Percentiles rank a stretch among this genome's conserved stretches.
phyloP scores from a whole-genome alignment of 371 early-diverging fungal genomes.

The Dichotomocladium elegans region DNA sequence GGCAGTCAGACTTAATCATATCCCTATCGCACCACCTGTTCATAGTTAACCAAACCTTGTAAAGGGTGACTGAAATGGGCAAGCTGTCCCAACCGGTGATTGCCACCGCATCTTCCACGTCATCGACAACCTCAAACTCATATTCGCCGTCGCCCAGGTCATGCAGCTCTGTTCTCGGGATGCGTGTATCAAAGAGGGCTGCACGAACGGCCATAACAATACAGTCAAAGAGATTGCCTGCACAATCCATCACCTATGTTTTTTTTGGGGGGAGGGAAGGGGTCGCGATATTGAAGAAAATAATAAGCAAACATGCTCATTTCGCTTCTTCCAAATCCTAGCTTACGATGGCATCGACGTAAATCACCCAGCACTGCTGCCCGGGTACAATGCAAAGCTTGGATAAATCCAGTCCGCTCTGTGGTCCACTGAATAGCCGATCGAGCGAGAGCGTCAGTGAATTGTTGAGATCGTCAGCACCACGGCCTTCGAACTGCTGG shows the following conservation, averaged over 20 bases:
- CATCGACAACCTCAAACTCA: slow-evolving; percentile 89
- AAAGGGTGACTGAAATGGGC: slow-evolving; percentile 81
- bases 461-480: slow-evolving; percentile 80
- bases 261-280: too few species aligned
- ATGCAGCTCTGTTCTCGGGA: slow-evolving; percentile 78
- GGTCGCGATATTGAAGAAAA: not conserved
- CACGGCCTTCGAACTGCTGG: slow-evolving; percentile 76
- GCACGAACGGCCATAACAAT: slow-evolving; percentile 81
- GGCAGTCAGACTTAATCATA: not conserved
- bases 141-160: slow-evolving; percentile 69
- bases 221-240: slow-evolving; percentile 84
- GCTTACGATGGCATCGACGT: slow-evolving; percentile 87
- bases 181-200: slow-evolving; percentile 79
- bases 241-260: slow-evolving; percentile 77
- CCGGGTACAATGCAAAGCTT: slow-evolving; percentile 87
- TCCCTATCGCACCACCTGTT: not conserved
- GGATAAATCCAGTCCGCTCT: slow-evolving; percentile 81
- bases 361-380: slow-evolving; percentile 86
- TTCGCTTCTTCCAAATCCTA: slow-evolving; percentile 3
- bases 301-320: not conserved
- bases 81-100: slow-evolving; percentile 73
- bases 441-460: slow-evolving; percentile 78
- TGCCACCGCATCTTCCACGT: slow-evolving; percentile 75
- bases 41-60: slow-evolving; percentile 63
- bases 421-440: slow-evolving; percentile 73